Conservation (phyloP, 768 basidiomycete genomes). For the Boletus sensibilis region DNA sequence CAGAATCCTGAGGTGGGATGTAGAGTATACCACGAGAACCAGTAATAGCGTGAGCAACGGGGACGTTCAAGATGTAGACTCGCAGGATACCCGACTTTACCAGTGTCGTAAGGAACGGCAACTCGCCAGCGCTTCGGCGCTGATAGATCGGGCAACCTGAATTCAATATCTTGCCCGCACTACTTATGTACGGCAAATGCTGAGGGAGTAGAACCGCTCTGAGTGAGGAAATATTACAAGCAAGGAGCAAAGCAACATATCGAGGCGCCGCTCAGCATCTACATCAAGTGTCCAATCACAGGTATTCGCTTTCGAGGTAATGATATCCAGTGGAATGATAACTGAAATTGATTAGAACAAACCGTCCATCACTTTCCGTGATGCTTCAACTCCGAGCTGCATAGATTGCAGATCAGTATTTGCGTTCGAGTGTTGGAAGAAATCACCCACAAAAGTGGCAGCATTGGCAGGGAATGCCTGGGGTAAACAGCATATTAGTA, state of each 20-base stretch:
- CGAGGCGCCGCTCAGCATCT: constrained; percentile 6
- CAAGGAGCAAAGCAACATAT: constrained; percentile 4
- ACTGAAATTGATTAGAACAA: constrained; percentile 41
- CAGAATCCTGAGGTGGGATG: not conserved
- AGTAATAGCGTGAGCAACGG: constrained; percentile 1
- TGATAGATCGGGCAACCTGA: not conserved
- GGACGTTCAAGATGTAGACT: constrained; percentile 11
- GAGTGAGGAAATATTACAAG: constrained; percentile 10
- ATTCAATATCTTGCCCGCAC: not conserved
- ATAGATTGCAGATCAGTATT: constrained; percentile 1
- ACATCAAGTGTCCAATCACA: constrained; percentile 2
- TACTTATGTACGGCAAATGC: constrained; percentile 1
- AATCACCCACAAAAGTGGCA: constrained; percentile 76
- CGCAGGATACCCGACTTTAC: not conserved
- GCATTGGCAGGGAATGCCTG: constrained; percentile 98
- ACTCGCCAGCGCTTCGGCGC: not conserved
- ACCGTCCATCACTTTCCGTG: constrained; percentile 77
- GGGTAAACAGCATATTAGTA: not conserved
- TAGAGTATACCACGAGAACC: not conserved
- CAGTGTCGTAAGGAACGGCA: constrained; percentile 16
- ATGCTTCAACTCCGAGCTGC: constrained; percentile 90
- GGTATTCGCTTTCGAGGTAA: constrained; percentile 5
- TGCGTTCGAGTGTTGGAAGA: not conserved
- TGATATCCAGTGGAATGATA: not conserved
- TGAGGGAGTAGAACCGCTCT: not conserved